These are phyloP conservation scores for Fusarium succisae DNA, from an alignment of 2,329 filamentous ascomycete genomes.

Conservation along the genomic window DNA sequence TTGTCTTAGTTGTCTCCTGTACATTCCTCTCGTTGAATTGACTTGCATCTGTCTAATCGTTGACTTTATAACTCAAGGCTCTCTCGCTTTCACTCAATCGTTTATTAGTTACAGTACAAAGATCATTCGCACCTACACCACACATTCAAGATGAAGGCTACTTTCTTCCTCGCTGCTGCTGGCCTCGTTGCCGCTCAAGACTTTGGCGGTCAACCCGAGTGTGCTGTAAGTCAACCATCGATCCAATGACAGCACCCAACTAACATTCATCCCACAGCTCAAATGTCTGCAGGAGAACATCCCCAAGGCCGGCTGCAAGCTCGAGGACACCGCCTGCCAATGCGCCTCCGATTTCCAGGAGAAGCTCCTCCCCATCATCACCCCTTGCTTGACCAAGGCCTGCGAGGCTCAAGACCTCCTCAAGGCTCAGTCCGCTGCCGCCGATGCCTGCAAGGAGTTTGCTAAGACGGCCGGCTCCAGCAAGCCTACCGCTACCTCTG, in stretches of 20 bases:
- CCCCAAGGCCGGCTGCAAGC: conserved; percentile 48
- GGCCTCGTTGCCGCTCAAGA: conserved; percentile 53
- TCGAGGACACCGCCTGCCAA: conserved; percentile 51
- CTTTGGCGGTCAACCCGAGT: conserved; percentile 48
- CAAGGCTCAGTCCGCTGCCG: conserved; percentile 47
- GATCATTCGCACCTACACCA: neutral
- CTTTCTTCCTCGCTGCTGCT: conserved; percentile 46
- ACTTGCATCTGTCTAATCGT: neutral
- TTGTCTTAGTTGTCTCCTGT: neutral
- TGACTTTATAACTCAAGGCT: neutral
- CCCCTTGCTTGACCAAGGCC: conserved; percentile 46
- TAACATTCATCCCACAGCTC: conserved; percentile 32
- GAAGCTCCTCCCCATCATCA: conserved; percentile 43
- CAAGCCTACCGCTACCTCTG: conserved; percentile 3
- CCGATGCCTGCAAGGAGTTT: conserved; percentile 42
- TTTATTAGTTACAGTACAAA: neutral
- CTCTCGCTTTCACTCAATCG: conserved; percentile 17
- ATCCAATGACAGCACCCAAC: neutral
- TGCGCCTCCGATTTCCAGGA: conserved; percentile 49
- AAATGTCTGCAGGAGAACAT: conserved; percentile 50
- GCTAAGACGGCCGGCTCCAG: conserved; percentile 22
- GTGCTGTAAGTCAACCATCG: conserved; percentile 50
- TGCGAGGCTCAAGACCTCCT: conserved; percentile 48
- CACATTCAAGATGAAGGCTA: conserved; percentile 53
- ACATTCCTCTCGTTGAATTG: conserved; percentile 1